Evolutionary conservation across 164 flowering plant genomes (phyloP), one percentile per base, ranked within the genome.

Genomic region (Liquidambar formosana): DNA sequence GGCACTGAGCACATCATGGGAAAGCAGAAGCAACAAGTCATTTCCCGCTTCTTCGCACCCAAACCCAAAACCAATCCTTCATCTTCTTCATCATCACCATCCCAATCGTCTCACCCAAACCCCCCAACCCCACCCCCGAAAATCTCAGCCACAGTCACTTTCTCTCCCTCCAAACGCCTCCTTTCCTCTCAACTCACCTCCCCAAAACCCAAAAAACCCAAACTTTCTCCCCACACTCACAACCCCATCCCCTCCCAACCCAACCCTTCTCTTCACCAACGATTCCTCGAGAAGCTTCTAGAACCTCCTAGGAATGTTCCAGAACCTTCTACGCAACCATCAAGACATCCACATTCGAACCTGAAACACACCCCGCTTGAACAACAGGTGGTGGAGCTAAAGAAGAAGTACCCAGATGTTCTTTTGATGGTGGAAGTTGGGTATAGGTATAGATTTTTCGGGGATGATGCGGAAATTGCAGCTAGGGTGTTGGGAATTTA

Each of bases 401-500:
- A 91, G 57, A 57, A 62, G 1, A 85, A 77, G 57, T 79, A 89
- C 75, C 93, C 96, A 0, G 99, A 93, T 73, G 96, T 91, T 26
- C 84, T 95, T 26, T 75, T 91, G 63, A 95, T 92, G 99, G 56
- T 93, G n/a, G 97, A 95, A 64, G 99, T 93, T 8, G 97, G 97
- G 6, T 91, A 91, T 75, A 91, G 64, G 78, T 95, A 81, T 63
- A 67, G 97, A 13, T 95, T 93, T 49, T 95, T 95, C 45, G 97
- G 94, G 1, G 74, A 86, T 25, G 99, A 93, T 64, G 97, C 97
- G 0, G 96, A 87, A 54, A 77, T 67, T 47, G 99, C 99, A 0
- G 93, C 96, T 21, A 82, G 83, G 74, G 87, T 87, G 52, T 72
- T 93, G 71, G 96, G 99, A 1, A 89, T 95, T 61, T 84, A 85